Evolutionary conservation across 108 stramenopile genomes (phyloP).

Genomic region (Aurantiochytrium sp.): DNA sequence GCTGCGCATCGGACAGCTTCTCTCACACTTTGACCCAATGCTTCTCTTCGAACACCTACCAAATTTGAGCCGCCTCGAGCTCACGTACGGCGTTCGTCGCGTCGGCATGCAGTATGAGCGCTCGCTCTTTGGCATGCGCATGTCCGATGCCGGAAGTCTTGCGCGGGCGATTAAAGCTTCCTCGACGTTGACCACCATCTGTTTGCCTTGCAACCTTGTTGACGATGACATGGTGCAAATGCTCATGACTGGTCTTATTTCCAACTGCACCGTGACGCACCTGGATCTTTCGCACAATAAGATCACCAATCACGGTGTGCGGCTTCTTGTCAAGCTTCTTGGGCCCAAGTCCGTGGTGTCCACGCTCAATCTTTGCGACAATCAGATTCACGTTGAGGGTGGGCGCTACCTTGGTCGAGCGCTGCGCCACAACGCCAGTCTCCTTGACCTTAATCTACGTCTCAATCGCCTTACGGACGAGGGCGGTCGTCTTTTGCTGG

Average conservation of each 20-base stretch:
- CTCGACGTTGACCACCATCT: conserved; percentile 33
- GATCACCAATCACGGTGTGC: conserved; percentile 52
- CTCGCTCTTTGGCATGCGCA: conserved; percentile 61
- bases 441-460: conserved; percentile 48
- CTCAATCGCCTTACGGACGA: conserved; percentile 56
- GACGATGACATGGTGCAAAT: conserved; percentile 59
- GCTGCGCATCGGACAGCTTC: conserved; percentile 37
- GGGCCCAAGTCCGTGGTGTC: conserved; percentile 45
- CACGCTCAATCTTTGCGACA: conserved; percentile 50
- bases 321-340: conserved; percentile 48
- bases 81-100: conserved; percentile 33
- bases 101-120: conserved; percentile 60
- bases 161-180: conserved; percentile 41
- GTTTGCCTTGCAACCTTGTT: conserved; percentile 46
- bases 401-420: conserved; percentile 48
- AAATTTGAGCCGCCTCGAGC: conserved; percentile 48
- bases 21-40: conserved; percentile 42
- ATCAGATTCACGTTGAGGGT: conserved; percentile 52
- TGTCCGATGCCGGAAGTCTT: conserved; percentile 46
- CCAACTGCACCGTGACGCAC: conserved; percentile 53
- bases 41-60: conserved; percentile 26
- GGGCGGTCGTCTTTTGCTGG: conserved; percentile 48
- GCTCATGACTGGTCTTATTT: conserved; percentile 57
- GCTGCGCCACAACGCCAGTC: conserved; percentile 38
- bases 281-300: conserved; percentile 60